Evolutionary conservation across 148 eudicot species (phyloP).

Genomic region (Suaeda aralocaspica): DNA sequence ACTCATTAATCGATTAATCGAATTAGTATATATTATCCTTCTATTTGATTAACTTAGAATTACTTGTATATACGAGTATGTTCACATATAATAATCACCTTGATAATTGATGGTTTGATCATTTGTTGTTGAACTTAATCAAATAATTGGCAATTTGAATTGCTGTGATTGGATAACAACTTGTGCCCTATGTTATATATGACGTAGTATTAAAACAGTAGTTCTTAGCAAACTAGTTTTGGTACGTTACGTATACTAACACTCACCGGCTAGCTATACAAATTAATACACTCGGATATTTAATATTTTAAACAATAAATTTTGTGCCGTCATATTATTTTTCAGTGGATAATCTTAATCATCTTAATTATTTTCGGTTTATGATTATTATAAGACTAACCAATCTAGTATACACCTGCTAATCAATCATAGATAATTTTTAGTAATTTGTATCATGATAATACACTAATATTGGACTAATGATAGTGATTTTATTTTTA

Average conservation of each 20-base stretch:
- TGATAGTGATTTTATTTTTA: too few species aligned
- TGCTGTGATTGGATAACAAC: too few species aligned
- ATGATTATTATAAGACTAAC: not conserved
- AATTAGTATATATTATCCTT: too few species aligned
- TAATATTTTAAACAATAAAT: too few species aligned
- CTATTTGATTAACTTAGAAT: too few species aligned
- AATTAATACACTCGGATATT: not conserved
- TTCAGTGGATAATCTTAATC: not conserved
- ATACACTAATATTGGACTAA: not conserved
- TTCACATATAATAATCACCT: too few species aligned
- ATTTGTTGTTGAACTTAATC: too few species aligned
- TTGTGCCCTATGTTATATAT: not conserved
- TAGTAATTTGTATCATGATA: not conserved
- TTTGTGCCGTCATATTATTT: not conserved
- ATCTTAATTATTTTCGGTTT: not conserved
- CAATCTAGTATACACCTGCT: not conserved
- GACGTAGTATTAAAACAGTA: not conserved
- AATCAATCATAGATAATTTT: not conserved
- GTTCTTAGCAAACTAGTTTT: slow-evolving; percentile 17
- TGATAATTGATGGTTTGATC: too few species aligned
- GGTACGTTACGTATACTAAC: slow-evolving; percentile 19
- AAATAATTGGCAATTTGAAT: too few species aligned
- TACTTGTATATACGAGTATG: too few species aligned
- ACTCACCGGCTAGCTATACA: not conserved
- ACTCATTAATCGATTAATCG: too few species aligned